Base-by-base conservation (phyloP, 2,329 filamentous ascomycete species). In the Microdochium bolleyi region DNA sequence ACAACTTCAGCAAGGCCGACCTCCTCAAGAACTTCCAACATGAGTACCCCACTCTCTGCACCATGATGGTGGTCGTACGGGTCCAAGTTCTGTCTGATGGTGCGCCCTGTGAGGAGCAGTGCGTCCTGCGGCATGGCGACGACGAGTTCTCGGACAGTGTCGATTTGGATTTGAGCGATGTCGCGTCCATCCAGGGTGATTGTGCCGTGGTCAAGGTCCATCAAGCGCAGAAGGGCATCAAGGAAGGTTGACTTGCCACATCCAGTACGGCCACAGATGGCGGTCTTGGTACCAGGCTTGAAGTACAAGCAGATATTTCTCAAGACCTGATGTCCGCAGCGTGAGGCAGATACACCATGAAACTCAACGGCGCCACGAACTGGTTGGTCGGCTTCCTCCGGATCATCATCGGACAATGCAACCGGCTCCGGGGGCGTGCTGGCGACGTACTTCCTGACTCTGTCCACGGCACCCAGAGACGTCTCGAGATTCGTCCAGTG, bases 401-500 rank as follows among this genome's bases (percentile, higher is more conserved):
- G n/a, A n/a, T n/a, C n/a, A n/a, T n/a, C n/a, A n/a, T n/a, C n/a
- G n/a, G n/a, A n/a, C n/a, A n/a, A n/a, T n/a, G n/a, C n/a, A n/a
- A n/a, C 53, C 2, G 67, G 60, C 51, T 72, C 69, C 3, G 59
- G 54, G 0, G 62, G 58, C 0, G 64, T 67, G 1, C 54, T 55
- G 1, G 52, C 24, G 2, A 55, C 59, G 44, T 70, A 72, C 3
- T 57, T 59, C 38, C 66, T 66, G n/a, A 72, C 49, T 13, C 70
- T 55, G 0, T 62, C 58, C 24, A 73, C 61, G 0, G 70, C 70
- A 1, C 67, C 67, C 9, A 71, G 54, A 1, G 62, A 66, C 0
- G 67, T 71, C 51, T 73, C 69, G 2, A 73, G 53, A 25, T 60
- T 55, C 0, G 70, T 72, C 68, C 68, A 72, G 38, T 57, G 57